Base-by-base conservation (phyloP, 768 basidiomycete species). In the Boletus edulis region DNA sequence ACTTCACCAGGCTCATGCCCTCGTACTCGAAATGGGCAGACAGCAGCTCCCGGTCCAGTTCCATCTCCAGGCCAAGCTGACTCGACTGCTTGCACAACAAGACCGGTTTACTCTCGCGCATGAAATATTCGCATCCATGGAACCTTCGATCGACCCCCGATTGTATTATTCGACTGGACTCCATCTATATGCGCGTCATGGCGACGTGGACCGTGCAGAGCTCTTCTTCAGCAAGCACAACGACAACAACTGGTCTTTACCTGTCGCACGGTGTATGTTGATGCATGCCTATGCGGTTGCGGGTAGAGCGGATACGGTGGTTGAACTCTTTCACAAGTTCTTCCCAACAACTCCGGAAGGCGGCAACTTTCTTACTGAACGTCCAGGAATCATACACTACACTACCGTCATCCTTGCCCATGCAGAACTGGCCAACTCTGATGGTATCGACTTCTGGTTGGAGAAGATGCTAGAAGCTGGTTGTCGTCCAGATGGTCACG, bases 391-490 rank as follows among this genome's bases (percentile, higher is more conserved):
- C 15, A 48, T 71, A 41, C 84, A 87, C 57, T 90, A 81, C 63
- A 76, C 79, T 15, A 72, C 78, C 39, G 72, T 88, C 61, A 73
- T 90, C 17, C 75, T 77, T 55, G 85, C 84, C 9, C 74, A 82
- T 56, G 75, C 81, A 4, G 72, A 73, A 57, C 64, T 67, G 9
- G 76, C 78, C 9, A 76, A 86, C 58, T 65, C 75, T 40, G 66
- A 72, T 31, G 79, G 78, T 14, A 73, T 87, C 61, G 76, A 78
- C 56, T 40, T 54, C 2, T 87, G 86, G 86, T 62, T 91, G 54
- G 67, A 72, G 44, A 72, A 67, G 45, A 80, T 89, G 78, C 57
- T 73, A 22, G 62, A 74, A 14, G 75, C 74, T 22, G 81, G 81
- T 13, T 61, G 81, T 52, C 62, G 65, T 18, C 86, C 89, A 3